Evolutionary conservation across 2,329 filamentous ascomycete species (phyloP), one percentile per base, ranked within the genome.

Genomic region (Aspergillus sp.): DNA sequence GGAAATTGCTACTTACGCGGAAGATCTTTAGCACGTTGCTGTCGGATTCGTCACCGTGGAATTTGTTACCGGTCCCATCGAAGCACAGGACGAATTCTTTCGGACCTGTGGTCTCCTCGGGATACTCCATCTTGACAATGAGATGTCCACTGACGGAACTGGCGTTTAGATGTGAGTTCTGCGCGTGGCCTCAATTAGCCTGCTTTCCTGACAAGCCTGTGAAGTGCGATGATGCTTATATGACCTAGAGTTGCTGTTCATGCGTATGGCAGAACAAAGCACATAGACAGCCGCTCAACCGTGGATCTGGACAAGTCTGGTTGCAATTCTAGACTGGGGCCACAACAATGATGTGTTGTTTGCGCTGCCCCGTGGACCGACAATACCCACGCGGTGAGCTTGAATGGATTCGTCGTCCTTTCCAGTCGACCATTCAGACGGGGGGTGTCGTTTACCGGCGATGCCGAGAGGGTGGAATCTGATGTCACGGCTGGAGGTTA

Each of bases 11-110:
- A 32, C 65, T 61, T 38, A 49, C 42, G 14, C 51, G 19, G 14
- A 44, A 55, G 17, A 75, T 70, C 55, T 72, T 76, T 42, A 76
- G 62, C 20, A 76, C 74, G 62, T 75, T 76, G 58, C 71, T 75
- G 54, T 76, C 73, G 3, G 69, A 68, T 46, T 72, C 68, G 43
- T 71, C 72, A 17, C 72, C 72, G 11, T 64, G 63, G 55, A 71
- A 75, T 49, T 70, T 73, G 48, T 72, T 74, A 5, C 72, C 72
- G 0, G 73, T 75, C 31, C 72, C 73, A 60, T 76, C 66, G 47
- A 73, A 73, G 54, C 69, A 73, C n/a, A 73, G 63, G 46, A 73
- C 46, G 23, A 52, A 23, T 32, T 16, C 31, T 29, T 38, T 34
- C 14, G 19, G 40, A 14, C 40, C 40, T 13, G 6, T 42, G 17